Percentiles rank a stretch among this genome's conserved stretches.
These are phyloP conservation scores for Galeopsis tetrahit DNA, from an alignment of 257 asterid species.

Conservation along the genomic window DNA sequence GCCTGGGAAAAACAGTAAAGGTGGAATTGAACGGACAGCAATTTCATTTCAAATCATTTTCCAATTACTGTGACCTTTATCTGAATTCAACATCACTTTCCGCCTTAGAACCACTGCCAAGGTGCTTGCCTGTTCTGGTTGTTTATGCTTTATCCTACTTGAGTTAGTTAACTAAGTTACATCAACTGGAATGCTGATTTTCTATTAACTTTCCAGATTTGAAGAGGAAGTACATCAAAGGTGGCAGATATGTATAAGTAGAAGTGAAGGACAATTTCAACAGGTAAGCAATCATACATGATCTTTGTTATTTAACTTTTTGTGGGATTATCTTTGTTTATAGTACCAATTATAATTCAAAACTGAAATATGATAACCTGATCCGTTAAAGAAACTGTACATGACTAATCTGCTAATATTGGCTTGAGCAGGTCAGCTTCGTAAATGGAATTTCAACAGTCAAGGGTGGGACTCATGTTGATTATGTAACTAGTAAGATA, in stretches of 20 bases:
- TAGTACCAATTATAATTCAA: not conserved
- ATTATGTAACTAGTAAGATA: slow-evolving; percentile 86
- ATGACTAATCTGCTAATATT: slow-evolving; percentile 20
- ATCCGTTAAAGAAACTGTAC: slow-evolving; percentile 11
- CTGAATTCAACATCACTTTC: slow-evolving; percentile 53
- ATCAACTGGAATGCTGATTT: not conserved
- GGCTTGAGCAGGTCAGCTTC: slow-evolving; percentile 80
- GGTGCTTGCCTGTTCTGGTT: slow-evolving; percentile 35
- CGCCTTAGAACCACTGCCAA: slow-evolving; percentile 60
- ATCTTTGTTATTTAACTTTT: not conserved
- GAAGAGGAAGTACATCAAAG: slow-evolving; percentile 76
- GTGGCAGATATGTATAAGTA: slow-evolving; percentile 91
- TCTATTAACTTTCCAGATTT: slow-evolving; percentile 50
- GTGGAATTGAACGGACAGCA: slow-evolving; percentile 80
- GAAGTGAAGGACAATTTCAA: slow-evolving; percentile 96
- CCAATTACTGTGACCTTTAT: slow-evolving; percentile 81
- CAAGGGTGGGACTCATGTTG: slow-evolving; percentile 99
- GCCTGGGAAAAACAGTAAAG: slow-evolving; percentile 91
- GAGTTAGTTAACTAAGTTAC: slow-evolving; percentile 1
- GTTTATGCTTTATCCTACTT: not conserved
- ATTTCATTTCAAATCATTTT: slow-evolving; percentile 74
- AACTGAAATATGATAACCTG: not conserved
- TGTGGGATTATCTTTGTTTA: not conserved
- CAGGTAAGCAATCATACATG: slow-evolving; percentile 55
- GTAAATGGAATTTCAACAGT: slow-evolving; percentile 90